phyloP scores from a whole-genome alignment of 805 yeast genomes.

The Yamadazyma endophytica region DNA sequence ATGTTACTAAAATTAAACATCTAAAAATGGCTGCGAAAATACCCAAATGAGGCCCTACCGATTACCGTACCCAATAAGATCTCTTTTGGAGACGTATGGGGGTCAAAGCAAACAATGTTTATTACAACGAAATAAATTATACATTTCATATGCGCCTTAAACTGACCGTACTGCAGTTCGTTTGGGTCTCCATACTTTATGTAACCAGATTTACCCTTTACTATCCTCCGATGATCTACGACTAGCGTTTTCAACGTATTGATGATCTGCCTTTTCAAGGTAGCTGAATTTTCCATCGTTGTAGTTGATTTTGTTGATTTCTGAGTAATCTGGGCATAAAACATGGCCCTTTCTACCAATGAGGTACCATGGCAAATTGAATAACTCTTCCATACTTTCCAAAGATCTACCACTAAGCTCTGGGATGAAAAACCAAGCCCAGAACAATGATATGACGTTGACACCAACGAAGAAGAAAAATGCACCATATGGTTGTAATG shows the following conservation, averaged over 20 bases:
- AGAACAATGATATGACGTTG: conserved; percentile 34
- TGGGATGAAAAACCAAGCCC: conserved; percentile 47
- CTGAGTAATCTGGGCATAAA: conserved; percentile 48
- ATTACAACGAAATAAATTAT: too few species aligned
- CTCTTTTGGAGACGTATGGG: too few species aligned
- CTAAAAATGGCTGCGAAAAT: too few species aligned
- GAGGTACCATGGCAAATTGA: conserved; percentile 52
- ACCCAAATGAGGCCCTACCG: too few species aligned
- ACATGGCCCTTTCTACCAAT: conserved; percentile 51
- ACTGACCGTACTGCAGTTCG: too few species aligned
- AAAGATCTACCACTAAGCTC: conserved; percentile 47
- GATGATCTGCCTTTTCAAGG: conserved; percentile 5
- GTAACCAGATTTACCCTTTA: too few species aligned
- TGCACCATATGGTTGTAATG: conserved; percentile 44
- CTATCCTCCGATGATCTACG: conserved; percentile 6
- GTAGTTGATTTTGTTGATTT: conserved; percentile 25
- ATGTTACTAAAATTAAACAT: too few species aligned
- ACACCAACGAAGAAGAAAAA: conserved; percentile 48
- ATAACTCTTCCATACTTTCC: conserved; percentile 48
- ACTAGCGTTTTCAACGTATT: conserved; percentile 3
- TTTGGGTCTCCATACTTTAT: too few species aligned
- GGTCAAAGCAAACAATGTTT: too few species aligned
- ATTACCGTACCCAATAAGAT: too few species aligned
- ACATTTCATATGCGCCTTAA: too few species aligned
- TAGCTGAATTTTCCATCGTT: conserved; percentile 9